phyloP scores from a whole-genome alignment of 768 basidiomycete species.

The Collybiopsis confluens region DNA sequence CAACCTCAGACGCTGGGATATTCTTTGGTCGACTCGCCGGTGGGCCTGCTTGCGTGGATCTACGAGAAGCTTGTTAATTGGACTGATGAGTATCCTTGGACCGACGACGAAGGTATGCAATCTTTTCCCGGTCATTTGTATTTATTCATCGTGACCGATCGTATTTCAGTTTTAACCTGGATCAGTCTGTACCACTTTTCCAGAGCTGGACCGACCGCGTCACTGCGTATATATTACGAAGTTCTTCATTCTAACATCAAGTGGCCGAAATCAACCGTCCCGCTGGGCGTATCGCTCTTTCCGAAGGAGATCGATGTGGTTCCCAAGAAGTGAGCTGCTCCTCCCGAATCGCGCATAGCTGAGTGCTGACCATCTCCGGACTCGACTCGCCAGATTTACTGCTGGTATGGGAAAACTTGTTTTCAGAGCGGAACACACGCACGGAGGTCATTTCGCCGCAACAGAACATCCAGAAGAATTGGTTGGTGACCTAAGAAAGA shows the following conservation, averaged over 20 bases:
- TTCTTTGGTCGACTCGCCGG: constrained; percentile 36
- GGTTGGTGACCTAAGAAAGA: constrained; percentile 29
- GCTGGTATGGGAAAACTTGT: not conserved
- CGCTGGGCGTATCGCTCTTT: not conserved
- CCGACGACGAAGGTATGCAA: constrained; percentile 39
- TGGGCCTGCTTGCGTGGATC: constrained; percentile 33
- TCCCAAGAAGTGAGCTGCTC: not conserved
- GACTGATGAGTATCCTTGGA: constrained; percentile 39
- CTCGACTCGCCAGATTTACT: not conserved
- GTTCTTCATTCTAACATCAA: not conserved
- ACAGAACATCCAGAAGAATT: constrained; percentile 12
- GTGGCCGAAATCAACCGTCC: not conserved
- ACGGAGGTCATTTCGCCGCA: constrained; percentile 10
- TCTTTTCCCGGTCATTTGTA: not conserved
- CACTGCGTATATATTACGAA: constrained; percentile 15
- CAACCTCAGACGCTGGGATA: constrained; percentile 36
- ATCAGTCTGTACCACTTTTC: constrained; percentile 25
- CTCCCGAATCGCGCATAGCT: not conserved
- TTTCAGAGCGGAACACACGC: not conserved
- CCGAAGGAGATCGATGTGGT: not conserved
- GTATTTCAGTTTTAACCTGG: constrained; percentile 19
- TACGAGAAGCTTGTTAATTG: constrained; percentile 28
- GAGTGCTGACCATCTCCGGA: not conserved
- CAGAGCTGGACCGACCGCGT: constrained; percentile 21
- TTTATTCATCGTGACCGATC: not conserved